A percentile compares a stretch with the other conserved stretches of the same genome.
Conservation (phyloP, 352 stramenopile genomes). For the Phytophthora pistaciae region DNA sequence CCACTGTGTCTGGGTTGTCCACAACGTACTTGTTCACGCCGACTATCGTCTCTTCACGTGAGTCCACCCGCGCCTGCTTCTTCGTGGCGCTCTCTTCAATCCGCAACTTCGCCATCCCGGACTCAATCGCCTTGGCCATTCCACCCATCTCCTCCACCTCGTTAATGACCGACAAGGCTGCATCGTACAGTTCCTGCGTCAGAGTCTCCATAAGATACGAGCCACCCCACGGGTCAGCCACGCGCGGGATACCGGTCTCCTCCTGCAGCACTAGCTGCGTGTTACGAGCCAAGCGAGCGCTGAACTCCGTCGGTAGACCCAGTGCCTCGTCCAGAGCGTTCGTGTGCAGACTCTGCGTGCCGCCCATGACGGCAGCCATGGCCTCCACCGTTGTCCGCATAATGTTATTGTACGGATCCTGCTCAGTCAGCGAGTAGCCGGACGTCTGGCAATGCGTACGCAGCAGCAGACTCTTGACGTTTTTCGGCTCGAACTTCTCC, state of each 20-base stretch:
- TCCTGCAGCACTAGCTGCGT: slow-evolving; percentile 99
- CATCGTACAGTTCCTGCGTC: slow-evolving; percentile 92
- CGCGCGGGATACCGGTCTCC: slow-evolving; percentile 94
- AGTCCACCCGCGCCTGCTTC: slow-evolving; percentile 97
- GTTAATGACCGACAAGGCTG: slow-evolving; percentile 74
- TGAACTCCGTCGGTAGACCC: slow-evolving; percentile 96
- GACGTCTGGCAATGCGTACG: slow-evolving; percentile 98
- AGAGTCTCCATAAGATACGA: slow-evolving; percentile 98
- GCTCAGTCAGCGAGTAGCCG: slow-evolving; percentile 96
- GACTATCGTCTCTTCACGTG: slow-evolving; percentile 94
- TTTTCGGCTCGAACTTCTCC: slow-evolving; percentile 95
- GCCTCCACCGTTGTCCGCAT: slow-evolving; percentile 98
- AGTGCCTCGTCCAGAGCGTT: slow-evolving; percentile 98
- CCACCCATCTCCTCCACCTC: slow-evolving; percentile 94
- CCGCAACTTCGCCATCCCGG: slow-evolving; percentile 95
- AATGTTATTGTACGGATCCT: slow-evolving; percentile 99
- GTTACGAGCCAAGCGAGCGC: slow-evolving; percentile 96
- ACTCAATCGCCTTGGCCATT: slow-evolving; percentile 98
- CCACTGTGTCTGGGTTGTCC: slow-evolving; percentile 86
- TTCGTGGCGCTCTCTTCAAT: slow-evolving; percentile 98
- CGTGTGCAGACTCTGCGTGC: slow-evolving; percentile 98
- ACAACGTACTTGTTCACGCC: slow-evolving; percentile 98
- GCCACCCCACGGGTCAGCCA: slow-evolving; percentile 97
- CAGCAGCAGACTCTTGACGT: slow-evolving; percentile 94
- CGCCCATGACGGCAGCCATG: slow-evolving; percentile 83